Conservation (phyloP, 1,139 yeast species). For the Saccharomyces hybrid region DNA sequence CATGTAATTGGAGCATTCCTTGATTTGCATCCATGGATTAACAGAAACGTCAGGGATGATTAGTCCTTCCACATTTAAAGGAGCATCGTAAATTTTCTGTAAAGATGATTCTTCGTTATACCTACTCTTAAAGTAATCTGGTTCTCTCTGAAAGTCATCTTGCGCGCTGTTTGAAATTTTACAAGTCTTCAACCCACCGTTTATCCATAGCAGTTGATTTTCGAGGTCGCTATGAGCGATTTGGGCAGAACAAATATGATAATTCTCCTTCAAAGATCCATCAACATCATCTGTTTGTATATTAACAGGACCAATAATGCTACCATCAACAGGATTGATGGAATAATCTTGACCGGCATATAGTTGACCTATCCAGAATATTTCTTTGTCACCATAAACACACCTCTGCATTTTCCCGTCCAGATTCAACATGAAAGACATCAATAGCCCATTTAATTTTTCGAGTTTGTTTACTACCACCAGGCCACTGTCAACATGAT, state of each 20-base stretch:
- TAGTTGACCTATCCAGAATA: constrained; percentile 52
- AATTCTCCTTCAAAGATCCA: constrained; percentile 16
- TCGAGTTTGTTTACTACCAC: constrained; percentile 38
- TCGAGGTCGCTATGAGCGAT: constrained; percentile 56
- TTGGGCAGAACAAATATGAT: constrained; percentile 53
- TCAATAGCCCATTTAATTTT: constrained; percentile 39
- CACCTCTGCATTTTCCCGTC: constrained; percentile 36
- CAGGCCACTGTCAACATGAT: constrained; percentile 47
- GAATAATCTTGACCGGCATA: constrained; percentile 45
- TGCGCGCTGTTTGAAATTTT: constrained; percentile 39
- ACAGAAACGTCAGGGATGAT: constrained; percentile 24
- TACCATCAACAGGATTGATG: constrained; percentile 17
- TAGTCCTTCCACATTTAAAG: constrained; percentile 26
- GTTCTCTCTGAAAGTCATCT: constrained; percentile 30
- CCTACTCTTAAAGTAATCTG: constrained; percentile 32
- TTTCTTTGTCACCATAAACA: constrained; percentile 56
- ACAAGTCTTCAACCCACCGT: constrained; percentile 59
- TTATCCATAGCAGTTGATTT: constrained; percentile 50
- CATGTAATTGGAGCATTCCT: constrained; percentile 27
- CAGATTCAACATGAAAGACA: constrained; percentile 39
- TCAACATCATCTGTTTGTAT: not conserved
- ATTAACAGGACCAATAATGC: constrained; percentile 8
- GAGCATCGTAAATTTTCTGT: constrained; percentile 32
- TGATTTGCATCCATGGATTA: constrained; percentile 25
- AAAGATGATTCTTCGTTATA: constrained; percentile 20